These are phyloP conservation scores for Pelargonium exstipulatum DNA, from an alignment of 441 rosid species.

Conservation along the genomic window DNA sequence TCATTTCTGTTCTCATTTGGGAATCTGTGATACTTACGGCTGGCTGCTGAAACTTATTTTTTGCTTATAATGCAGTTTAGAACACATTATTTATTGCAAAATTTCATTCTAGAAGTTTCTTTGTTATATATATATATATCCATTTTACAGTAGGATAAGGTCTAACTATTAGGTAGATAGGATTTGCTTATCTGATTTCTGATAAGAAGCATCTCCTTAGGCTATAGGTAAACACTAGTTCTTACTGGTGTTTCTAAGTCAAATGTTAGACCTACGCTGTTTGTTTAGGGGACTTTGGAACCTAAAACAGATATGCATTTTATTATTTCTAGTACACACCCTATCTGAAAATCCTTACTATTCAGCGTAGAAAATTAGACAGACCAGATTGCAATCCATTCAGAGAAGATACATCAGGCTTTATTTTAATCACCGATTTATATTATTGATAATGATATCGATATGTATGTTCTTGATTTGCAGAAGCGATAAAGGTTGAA, in stretches of 20 bases:
- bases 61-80: not conserved
- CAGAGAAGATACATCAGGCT: conserved; percentile 5
- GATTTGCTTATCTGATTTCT: not conserved
- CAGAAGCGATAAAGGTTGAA: conserved; percentile 78
- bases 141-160: not conserved
- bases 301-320: not conserved
- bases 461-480: conserved; percentile 21
- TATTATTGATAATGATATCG: not conserved
- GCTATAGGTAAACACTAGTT: not conserved
- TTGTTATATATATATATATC: not conserved
- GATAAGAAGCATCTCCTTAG: not conserved
- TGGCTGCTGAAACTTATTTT: not conserved
- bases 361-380: not conserved
- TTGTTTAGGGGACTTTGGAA: not conserved
- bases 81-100: not conserved
- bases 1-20: not conserved
- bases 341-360: not conserved
- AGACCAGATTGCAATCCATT: conserved; percentile 5
- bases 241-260: not conserved
- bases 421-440: conserved; percentile 6
- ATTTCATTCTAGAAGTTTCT: not conserved
- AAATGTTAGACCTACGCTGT: not conserved
- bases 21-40: not conserved
- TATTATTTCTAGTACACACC: not conserved
- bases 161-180: not conserved